Evolutionary conservation across 1,284 basidiomycete species (phyloP).

Genomic region (Kalmanozyma brasiliensis): DNA sequence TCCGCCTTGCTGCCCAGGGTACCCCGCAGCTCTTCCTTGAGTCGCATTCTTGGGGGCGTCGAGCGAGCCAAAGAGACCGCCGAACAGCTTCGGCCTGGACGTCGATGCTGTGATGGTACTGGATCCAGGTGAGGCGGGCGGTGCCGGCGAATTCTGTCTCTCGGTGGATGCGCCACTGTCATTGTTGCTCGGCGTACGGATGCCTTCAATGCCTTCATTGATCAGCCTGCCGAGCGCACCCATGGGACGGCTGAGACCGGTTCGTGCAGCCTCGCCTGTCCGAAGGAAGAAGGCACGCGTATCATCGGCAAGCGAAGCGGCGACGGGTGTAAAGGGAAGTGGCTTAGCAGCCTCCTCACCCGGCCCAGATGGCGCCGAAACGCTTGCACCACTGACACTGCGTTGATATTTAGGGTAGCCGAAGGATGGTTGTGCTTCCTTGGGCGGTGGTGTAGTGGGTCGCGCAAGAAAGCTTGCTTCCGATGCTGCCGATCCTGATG

Average conservation of each 20-base stretch:
- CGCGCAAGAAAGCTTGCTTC: conserved; percentile 14
- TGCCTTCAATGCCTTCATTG: conserved; percentile 63
- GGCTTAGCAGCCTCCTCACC: conserved; percentile 55
- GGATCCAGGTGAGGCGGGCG: neutral
- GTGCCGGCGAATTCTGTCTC: conserved; percentile 37
- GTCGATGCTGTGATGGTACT: conserved; percentile 35
- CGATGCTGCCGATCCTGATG: conserved; percentile 3
- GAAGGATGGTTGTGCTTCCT: conserved; percentile 16
- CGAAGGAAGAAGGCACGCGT: conserved; percentile 64
- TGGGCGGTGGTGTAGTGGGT: conserved; percentile 27
- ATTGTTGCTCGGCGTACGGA: conserved; percentile 50
- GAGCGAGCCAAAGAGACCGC: conserved; percentile 41
- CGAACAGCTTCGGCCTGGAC: conserved; percentile 44
- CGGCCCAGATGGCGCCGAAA: conserved; percentile 37
- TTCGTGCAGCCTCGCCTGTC: conserved; percentile 65
- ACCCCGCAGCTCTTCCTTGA: conserved; percentile 14
- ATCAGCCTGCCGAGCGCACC: conserved; percentile 63
- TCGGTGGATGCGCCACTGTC: conserved; percentile 46
- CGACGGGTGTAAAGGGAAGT: conserved; percentile 47
- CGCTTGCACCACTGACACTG: conserved; percentile 40
- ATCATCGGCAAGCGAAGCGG: conserved; percentile 63
- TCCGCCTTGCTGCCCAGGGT: conserved; percentile 19
- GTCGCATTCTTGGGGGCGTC: conserved; percentile 22
- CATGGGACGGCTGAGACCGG: conserved; percentile 59
- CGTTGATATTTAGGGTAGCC: conserved; percentile 31